These are phyloP conservation scores for Yarrowia sp. DNA, from an alignment of 805 yeast genomes.

Conservation along the genomic window DNA sequence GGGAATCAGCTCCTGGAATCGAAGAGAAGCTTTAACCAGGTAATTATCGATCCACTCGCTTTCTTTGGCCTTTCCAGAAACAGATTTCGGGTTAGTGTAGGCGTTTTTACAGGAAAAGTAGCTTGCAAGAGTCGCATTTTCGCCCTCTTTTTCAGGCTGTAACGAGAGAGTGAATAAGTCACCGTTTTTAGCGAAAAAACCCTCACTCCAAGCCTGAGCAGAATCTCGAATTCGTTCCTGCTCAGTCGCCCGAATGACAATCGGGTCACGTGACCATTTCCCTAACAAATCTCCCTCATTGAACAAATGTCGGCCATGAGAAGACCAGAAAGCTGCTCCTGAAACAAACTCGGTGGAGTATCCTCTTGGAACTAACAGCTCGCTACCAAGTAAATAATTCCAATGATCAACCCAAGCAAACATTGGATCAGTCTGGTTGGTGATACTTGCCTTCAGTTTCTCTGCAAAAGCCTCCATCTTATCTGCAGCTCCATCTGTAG, in stretches of 20 bases:
- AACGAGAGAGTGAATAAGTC: slow-evolving; percentile 40
- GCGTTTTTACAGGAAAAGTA: slow-evolving; percentile 43
- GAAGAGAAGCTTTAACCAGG: slow-evolving; percentile 52
- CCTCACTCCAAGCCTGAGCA: slow-evolving; percentile 47
- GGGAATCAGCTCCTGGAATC: slow-evolving; percentile 56
- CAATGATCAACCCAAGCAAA: slow-evolving; percentile 40
- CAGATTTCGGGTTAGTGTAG: slow-evolving; percentile 32
- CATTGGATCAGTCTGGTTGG: slow-evolving; percentile 31
- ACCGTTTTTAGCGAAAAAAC: slow-evolving; percentile 42
- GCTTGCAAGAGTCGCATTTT: slow-evolving; percentile 43
- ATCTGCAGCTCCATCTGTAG: slow-evolving; percentile 47
- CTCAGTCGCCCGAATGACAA: slow-evolving; percentile 41
- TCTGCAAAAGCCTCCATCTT: slow-evolving; percentile 43
- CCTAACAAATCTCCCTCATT: slow-evolving; percentile 33
- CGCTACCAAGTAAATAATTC: slow-evolving; percentile 39
- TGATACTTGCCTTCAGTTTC: slow-evolving; percentile 32
- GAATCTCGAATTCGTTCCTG: slow-evolving; percentile 44
- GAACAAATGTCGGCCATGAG: slow-evolving; percentile 43
- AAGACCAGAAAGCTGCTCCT: slow-evolving; percentile 44
- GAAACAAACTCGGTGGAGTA: slow-evolving; percentile 42
- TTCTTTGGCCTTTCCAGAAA: slow-evolving; percentile 35
- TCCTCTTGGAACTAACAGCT: slow-evolving; percentile 41
- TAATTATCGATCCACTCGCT: slow-evolving; percentile 44
- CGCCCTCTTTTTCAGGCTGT: slow-evolving; percentile 37
- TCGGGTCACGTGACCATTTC: slow-evolving; percentile 34